Conservation (phyloP, 495 filamentous ascomycete genomes). For the Aspergillus wentii region DNA sequence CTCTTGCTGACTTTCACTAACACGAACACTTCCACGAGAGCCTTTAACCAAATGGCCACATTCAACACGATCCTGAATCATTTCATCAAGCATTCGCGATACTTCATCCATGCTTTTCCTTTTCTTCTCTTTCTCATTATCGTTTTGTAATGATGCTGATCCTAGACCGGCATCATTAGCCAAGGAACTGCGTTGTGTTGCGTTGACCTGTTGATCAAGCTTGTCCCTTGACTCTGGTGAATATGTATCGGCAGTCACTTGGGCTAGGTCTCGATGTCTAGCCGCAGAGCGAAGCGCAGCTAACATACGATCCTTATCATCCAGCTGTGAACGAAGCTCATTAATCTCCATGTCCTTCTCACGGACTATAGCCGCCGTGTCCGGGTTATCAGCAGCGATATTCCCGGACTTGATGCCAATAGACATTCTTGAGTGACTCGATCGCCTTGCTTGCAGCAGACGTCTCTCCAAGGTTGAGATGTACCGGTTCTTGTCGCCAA, state of each 20-base stretch:
- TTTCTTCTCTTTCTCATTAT: conserved; percentile 39
- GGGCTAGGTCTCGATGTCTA: conserved; percentile 82
- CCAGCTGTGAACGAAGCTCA: conserved; percentile 80
- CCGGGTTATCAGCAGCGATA: conserved; percentile 62
- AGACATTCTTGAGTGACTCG: conserved; percentile 82
- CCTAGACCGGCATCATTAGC: conserved; percentile 6
- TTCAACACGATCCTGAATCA: conserved; percentile 85
- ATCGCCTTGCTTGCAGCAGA: conserved; percentile 83
- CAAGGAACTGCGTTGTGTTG: not conserved
- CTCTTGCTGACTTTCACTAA: conserved; percentile 32
- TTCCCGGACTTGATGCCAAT: conserved; percentile 55
- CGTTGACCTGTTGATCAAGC: conserved; percentile 17
- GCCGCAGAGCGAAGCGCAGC: conserved; percentile 80
- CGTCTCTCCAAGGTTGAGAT: conserved; percentile 90
- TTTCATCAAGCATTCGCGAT: conserved; percentile 85
- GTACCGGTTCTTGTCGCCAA: conserved; percentile 93
- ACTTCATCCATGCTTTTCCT: conserved; percentile 80
- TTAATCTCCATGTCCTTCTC: conserved; percentile 95
- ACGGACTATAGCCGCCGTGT: conserved; percentile 60
- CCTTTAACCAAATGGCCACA: conserved; percentile 59
- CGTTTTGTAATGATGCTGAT: conserved; percentile 18
- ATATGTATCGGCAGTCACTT: conserved; percentile 41
- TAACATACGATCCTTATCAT: conserved; percentile 96
- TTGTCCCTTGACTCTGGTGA: conserved; percentile 28
- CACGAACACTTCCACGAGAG: conserved; percentile 48